Percentiles rank a stretch among this genome's conserved stretches.
Evolutionary conservation across 306 rosid genomes (phyloP).

Genomic region (Rubus idaeus): DNA sequence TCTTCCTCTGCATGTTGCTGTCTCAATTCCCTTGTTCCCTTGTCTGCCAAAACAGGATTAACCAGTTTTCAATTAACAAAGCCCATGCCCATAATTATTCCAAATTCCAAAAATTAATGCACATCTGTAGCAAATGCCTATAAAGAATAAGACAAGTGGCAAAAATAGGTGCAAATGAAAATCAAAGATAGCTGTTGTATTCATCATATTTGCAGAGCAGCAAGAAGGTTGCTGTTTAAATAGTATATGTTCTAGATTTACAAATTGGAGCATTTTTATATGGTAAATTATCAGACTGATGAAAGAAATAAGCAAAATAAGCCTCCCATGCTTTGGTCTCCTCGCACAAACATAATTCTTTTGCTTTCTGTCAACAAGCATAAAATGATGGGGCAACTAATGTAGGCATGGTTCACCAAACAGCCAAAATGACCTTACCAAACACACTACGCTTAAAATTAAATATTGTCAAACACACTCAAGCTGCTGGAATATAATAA

Average conservation of each 20-base stretch:
- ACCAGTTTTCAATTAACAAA: slow-evolving; percentile 32
- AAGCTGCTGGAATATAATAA: slow-evolving; percentile 9
- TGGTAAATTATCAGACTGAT: not conserved
- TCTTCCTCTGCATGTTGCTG: slow-evolving; percentile 64
- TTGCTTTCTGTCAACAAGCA: not conserved
- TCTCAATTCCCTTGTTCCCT: slow-evolving; percentile 47
- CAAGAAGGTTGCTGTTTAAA: not conserved
- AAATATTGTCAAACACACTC: not conserved
- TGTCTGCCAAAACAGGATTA: slow-evolving; percentile 38
- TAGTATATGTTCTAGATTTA: not conserved
- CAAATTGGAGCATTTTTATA: not conserved
- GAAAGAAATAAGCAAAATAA: not conserved
- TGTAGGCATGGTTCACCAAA: slow-evolving; percentile 25
- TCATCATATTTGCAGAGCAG: slow-evolving; percentile 2
- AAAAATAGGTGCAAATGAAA: not conserved
- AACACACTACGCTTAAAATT: not conserved
- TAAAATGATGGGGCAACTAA: slow-evolving; percentile 3
- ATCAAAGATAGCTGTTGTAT: not conserved
- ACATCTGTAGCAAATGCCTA: not conserved
- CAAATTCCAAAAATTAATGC: slow-evolving; percentile 10
- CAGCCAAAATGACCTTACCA: not conserved
- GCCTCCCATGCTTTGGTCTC: no score
- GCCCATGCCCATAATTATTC: slow-evolving; percentile 22
- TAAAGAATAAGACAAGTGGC: not conserved
- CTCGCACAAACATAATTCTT: no score